Conservation (phyloP, 768 basidiomycete species). For the Lepiota brunneoincarnata region DNA sequence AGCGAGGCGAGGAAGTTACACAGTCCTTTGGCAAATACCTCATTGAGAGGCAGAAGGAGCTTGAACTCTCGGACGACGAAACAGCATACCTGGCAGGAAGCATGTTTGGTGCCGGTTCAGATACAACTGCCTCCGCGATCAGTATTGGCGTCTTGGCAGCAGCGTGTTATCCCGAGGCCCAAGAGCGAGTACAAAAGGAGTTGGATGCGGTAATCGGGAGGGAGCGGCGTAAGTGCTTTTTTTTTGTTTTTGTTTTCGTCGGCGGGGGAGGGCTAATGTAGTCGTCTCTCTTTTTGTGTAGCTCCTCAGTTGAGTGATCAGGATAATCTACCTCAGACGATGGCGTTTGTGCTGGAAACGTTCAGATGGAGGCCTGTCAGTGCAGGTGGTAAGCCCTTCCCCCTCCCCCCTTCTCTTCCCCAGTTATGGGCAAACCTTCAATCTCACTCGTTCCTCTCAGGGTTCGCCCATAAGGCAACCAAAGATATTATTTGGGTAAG, state of each 20-base stretch:
- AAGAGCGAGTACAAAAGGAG: slow-evolving; percentile 49
- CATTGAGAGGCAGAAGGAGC: slow-evolving; percentile 50
- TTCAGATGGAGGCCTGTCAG: slow-evolving; percentile 53
- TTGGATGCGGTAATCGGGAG: slow-evolving; percentile 51
- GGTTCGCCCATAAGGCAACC: slow-evolving; percentile 63
- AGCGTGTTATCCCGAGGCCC: slow-evolving; percentile 51
- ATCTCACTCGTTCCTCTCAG: slow-evolving; percentile 15
- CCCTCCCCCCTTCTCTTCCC: too few relatives aligned
- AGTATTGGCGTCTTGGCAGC: slow-evolving; percentile 57
- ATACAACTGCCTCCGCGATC: slow-evolving; percentile 62
- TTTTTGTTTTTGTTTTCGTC: background rate
- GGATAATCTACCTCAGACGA: slow-evolving; percentile 39
- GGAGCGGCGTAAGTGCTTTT: slow-evolving; percentile 29
- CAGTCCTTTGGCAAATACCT: slow-evolving; percentile 58
- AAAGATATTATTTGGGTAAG: slow-evolving; percentile 64
- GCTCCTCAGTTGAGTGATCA: slow-evolving; percentile 40
- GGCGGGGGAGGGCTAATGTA: too few relatives aligned
- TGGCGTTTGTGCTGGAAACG: slow-evolving; percentile 48
- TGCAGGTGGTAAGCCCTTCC: slow-evolving; percentile 35
- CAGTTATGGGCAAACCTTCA: background rate
- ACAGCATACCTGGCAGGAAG: slow-evolving; percentile 61
- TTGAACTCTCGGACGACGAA: slow-evolving; percentile 54
- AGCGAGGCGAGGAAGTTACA: slow-evolving; percentile 31
- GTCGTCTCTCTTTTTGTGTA: too few relatives aligned
- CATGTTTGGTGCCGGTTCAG: slow-evolving; percentile 66